Evolutionary conservation across 129 eudicot genomes (phyloP), one percentile per base, ranked within the genome.

Genomic region (Scalesia atractyloides): DNA sequence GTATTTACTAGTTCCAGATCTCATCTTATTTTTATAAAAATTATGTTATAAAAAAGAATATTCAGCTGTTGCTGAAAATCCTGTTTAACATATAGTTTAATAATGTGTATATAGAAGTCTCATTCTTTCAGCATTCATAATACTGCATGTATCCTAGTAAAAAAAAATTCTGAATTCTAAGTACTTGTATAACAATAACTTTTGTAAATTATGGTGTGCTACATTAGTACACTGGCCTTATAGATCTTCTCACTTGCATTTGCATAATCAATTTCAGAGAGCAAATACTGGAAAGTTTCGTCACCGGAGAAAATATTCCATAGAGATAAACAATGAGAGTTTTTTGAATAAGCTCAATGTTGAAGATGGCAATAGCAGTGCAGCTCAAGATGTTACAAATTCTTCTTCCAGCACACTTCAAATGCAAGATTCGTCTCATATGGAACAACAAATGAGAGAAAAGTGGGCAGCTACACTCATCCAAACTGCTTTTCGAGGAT

Each of bases 401-500:
- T 85, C 86, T 51, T 73, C 93, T 56, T 84, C 91, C 46, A 75
- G 59, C 73, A 73, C 91, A 71, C 69, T 69, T 79, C 89, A 75
- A 80, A 78, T 73, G 72, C 86, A 54, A 16, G 69, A 75, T 69
- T 80, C 83, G 17, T 77, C 83, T 77, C 82, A 79, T 26, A 18
- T 77, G 75, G 82, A 89, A 30, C 84, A 82, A 36, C 71, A 60
- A 53, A 81, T 33, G 83, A 85, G 82, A 78, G 88, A 87, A 82
- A 91, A 85, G 70, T 80, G 89, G 96, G 96, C 98, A 15, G 98
- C 92, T 24, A 92, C 72, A 51, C 77, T 74, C 77, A 92, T 92
- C 33, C 98, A 92, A 80, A 92, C 95, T 53, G 89, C 96, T 58
- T 92, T 92, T 74, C 83, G 98, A 61, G 98, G 98, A 79, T 86